Conservation (phyloP, 192 early-diverging fungal genomes). For the Diversispora epigaea region DNA sequence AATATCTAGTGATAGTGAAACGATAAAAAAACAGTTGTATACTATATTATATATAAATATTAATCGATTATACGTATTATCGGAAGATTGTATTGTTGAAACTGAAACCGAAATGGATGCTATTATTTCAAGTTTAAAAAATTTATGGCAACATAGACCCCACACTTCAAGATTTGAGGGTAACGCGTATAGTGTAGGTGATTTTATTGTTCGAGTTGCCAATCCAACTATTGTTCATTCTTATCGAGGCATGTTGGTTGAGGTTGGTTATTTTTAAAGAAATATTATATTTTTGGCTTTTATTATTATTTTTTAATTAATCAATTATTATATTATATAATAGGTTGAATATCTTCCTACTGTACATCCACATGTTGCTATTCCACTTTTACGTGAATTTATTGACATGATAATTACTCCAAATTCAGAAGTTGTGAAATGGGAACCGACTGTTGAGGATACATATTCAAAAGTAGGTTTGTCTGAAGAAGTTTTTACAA, state of each 20-base stretch:
- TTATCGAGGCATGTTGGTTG: slow-evolving; percentile 12
- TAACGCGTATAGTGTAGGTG: neutral
- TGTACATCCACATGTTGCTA: neutral
- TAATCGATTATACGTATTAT: no score
- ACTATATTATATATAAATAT: no score
- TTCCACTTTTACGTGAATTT: slow-evolving; percentile 13
- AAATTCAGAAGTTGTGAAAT: neutral
- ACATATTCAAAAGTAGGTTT: slow-evolving; percentile 23
- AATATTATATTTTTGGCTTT: neutral
- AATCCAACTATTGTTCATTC: neutral
- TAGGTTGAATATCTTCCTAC: slow-evolving; percentile 23
- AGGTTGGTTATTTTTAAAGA: slow-evolving; percentile 1
- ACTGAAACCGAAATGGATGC: slow-evolving; percentile 46
- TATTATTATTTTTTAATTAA: neutral
- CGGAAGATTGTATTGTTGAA: slow-evolving; percentile 45
- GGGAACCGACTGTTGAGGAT: neutral
- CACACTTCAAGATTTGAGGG: neutral
- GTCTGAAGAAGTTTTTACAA: slow-evolving; percentile 20
- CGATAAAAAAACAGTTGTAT: no score
- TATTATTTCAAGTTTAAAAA: slow-evolving; percentile 42
- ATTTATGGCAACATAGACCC: slow-evolving; percentile 34
- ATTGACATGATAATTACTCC: slow-evolving; percentile 7
- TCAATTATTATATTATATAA: neutral
- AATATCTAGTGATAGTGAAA: no score
- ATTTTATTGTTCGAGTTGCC: slow-evolving; percentile 20